Percentiles rank a stretch among this genome's conserved stretches.
These are phyloP conservation scores for Phragmites australis DNA, from an alignment of 176 grass and related monocot genomes.

Conservation along the genomic window DNA sequence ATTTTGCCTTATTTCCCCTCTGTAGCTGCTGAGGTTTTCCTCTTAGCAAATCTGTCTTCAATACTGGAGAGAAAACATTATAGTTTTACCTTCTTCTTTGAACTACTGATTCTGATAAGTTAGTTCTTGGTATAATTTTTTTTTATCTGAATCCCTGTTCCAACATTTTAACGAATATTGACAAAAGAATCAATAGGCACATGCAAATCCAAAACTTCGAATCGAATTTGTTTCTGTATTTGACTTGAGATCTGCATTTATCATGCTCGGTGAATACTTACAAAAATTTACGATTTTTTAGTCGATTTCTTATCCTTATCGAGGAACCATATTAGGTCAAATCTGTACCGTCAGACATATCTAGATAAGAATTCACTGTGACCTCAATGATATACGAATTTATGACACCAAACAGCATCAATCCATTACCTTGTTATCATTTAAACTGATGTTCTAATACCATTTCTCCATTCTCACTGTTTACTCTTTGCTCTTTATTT, in stretches of 20 bases:
- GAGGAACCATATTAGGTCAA: no score
- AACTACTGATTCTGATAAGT: no score
- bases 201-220: neutral
- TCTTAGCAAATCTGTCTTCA: neutral
- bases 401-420: neutral
- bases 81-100: neutral
- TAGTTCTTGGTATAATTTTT: no score
- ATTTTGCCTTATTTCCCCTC: neutral
- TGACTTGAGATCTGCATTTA: neutral
- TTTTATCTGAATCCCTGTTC: conserved; percentile 12
- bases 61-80: neutral
- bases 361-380: neutral
- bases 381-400: neutral
- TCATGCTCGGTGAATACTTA: neutral
- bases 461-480: neutral
- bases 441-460: neutral
- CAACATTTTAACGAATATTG: neutral
- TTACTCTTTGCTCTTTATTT: neutral
- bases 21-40: neutral
- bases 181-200: neutral
- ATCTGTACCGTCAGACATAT: no score
- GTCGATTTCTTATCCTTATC: neutral
- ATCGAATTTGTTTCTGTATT: neutral
- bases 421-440: neutral
- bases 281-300: neutral